A percentile compares a stretch with the other conserved stretches of the same genome.
Evolutionary conservation across 2,329 filamentous ascomycete species (phyloP).

Genomic region (Arthrobotrys sphaeroides): DNA sequence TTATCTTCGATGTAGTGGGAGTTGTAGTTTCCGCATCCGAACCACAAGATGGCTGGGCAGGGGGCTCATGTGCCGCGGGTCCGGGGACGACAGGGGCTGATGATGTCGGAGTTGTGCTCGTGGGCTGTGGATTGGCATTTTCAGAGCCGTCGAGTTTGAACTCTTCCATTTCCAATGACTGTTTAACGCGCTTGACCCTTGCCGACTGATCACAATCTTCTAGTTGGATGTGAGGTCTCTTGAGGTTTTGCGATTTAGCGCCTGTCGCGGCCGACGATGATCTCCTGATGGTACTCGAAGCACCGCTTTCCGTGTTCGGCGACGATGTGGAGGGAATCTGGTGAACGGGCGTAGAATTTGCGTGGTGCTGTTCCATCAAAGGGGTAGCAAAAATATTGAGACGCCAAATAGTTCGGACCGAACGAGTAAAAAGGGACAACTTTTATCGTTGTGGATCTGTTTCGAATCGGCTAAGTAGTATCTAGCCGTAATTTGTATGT

Average conservation of each 20-base stretch:
- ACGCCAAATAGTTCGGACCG: not conserved
- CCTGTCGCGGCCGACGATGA: slow-evolving; percentile 13
- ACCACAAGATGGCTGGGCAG: slow-evolving; percentile 33
- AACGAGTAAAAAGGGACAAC: slow-evolving; percentile 1
- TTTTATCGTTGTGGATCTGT: not conserved
- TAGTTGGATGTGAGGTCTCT: slow-evolving; percentile 29
- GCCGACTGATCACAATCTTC: slow-evolving; percentile 27
- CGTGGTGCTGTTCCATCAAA: slow-evolving; percentile 54
- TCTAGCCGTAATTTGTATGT: not conserved
- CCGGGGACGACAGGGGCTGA: slow-evolving; percentile 10
- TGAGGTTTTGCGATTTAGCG: slow-evolving; percentile 20
- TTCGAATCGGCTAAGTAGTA: not conserved
- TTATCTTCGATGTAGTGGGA: slow-evolving; percentile 24
- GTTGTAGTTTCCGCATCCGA: slow-evolving; percentile 31
- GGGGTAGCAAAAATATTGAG: slow-evolving; percentile 33
- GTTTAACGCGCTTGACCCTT: slow-evolving; percentile 29
- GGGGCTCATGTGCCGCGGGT: slow-evolving; percentile 28
- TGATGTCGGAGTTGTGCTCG: slow-evolving; percentile 32
- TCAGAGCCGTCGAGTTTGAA: slow-evolving; percentile 52
- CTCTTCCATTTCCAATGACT: slow-evolving; percentile 51
- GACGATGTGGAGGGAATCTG: slow-evolving; percentile 39
- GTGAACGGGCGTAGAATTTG: slow-evolving; percentile 50
- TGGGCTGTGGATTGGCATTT: slow-evolving; percentile 32
- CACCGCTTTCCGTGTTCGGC: slow-evolving; percentile 27
- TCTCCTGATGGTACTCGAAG: slow-evolving; percentile 27